Base-by-base conservation (phyloP, 129 eudicot species). In the Flaveria robusta region DNA sequence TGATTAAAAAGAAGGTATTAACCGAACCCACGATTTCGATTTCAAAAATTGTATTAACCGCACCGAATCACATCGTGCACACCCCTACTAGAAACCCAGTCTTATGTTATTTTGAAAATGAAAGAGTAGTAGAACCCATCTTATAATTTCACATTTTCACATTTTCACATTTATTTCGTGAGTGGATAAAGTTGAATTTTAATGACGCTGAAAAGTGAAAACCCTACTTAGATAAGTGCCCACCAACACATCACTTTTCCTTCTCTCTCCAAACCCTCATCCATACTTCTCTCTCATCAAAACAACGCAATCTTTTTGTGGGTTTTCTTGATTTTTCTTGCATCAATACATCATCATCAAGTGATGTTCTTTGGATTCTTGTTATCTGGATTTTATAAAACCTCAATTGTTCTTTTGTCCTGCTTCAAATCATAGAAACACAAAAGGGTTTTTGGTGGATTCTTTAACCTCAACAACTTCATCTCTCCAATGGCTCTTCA, bases 401-500 rank as follows among this genome's bases (percentile, higher is more conserved):
- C 65, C 78, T 42, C 68, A 79, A 50, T 72, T 72, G 66, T 15
- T 41, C 70, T 24, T 55, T 45, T 52, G 67, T 51, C 73, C 52
- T 76, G 81, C 74, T 41, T 65, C 66, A 76, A 39, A 66, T 76
- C 80, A 50, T 66, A 76, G 1, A 8, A 76, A 65, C 16, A 67
- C 41, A 16, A 23, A 42, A 4, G 20, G 29, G 23, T 56, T 73
- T 15, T 26, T 55, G 2, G 54, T 12, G 52, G 34, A 2, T 66
- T 77, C 49, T 58, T 78, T 63, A 37, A 13, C 46, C 66, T 71
- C 72, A 71, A 79, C 0, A 49, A 65, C 18, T 12, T 12, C 74
- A 72, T 74, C 34, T 52, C 73, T 64, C 22, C 81, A 60, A 90
- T 90, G 96, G 86, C 92, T 86, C 89, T 86, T 85, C 81, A 29